These are phyloP conservation scores for Saraca asoca DNA, from an alignment of 331 rosid species.

Conservation along the genomic window DNA sequence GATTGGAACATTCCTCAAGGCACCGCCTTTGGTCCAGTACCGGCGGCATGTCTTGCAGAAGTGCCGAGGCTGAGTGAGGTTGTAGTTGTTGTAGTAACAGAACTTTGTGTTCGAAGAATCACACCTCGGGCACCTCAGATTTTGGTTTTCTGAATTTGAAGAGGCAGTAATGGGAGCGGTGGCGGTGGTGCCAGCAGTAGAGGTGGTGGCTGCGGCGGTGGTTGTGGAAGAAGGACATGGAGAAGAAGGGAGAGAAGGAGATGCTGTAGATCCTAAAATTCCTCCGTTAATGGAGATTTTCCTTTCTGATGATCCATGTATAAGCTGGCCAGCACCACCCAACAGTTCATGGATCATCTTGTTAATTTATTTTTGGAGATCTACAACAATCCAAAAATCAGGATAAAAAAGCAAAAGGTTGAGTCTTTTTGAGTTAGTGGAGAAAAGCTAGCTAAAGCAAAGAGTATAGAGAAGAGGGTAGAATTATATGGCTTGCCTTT, in stretches of 20 bases:
- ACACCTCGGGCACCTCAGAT: constrained; percentile 79
- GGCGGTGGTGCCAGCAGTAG: constrained; percentile 23
- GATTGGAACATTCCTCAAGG: constrained; percentile 79
- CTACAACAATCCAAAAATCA: constrained; percentile 70
- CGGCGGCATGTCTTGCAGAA: constrained; percentile 96
- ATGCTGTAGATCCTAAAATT: constrained; percentile 32
- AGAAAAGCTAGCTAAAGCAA: constrained; percentile 59
- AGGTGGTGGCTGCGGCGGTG: background rate
- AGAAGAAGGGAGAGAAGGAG: constrained; percentile 35
- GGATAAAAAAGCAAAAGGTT: constrained; percentile 49
- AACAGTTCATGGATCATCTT: constrained; percentile 83
- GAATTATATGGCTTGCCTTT: constrained; percentile 42
- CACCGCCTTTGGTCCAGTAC: constrained; percentile 91
- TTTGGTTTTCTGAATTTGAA: constrained; percentile 44
- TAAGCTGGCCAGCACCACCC: constrained; percentile 43
- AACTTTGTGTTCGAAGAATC: constrained; percentile 89
- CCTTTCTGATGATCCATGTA: constrained; percentile 43
- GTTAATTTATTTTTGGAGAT: constrained; percentile 39
- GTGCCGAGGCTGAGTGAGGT: constrained; percentile 95
- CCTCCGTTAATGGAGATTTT: constrained; percentile 51
- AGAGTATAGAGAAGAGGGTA: constrained; percentile 18
- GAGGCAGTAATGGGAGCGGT: constrained; percentile 9
- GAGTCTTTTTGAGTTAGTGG: constrained; percentile 54
- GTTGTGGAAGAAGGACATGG: constrained; percentile 31
- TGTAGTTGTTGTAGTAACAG: constrained; percentile 95